phyloP scores from a whole-genome alignment of 2,329 filamentous ascomycete genomes.

The Gnomoniopsis smithogilvyi region DNA sequence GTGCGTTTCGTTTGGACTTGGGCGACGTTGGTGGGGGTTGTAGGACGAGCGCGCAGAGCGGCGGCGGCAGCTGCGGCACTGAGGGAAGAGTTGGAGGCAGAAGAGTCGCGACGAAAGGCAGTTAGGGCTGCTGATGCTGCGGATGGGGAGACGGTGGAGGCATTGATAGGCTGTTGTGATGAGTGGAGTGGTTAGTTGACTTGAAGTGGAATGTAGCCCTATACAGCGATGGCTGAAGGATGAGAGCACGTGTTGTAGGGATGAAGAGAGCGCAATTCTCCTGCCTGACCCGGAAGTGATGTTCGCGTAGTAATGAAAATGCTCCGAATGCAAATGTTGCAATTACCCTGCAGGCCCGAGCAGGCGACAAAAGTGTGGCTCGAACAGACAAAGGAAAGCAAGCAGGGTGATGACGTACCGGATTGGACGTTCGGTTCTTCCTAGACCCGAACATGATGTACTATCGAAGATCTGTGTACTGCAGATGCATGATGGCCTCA shows the following conservation, averaged over 20 bases:
- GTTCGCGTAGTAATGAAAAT: background rate
- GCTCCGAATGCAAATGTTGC: no score
- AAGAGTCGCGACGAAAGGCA: slow-evolving; percentile 67
- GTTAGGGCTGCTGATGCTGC: slow-evolving; percentile 78
- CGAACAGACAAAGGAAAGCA: slow-evolving; percentile 18
- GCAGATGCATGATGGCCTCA: background rate
- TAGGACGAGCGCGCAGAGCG: slow-evolving; percentile 74
- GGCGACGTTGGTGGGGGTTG: slow-evolving; percentile 74
- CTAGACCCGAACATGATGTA: slow-evolving; percentile 48
- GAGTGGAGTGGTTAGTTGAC: slow-evolving; percentile 8
- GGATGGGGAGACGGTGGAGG: slow-evolving; percentile 64
- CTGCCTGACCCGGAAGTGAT: background rate
- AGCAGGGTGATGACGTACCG: slow-evolving; percentile 38
- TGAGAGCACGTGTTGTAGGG: background rate
- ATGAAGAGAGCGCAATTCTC: background rate
- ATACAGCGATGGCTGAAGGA: background rate
- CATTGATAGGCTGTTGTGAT: slow-evolving; percentile 54
- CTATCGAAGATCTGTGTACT: background rate
- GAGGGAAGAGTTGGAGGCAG: slow-evolving; percentile 54
- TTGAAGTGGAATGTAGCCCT: background rate
- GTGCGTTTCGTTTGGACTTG: slow-evolving; percentile 87
- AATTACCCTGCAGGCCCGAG: no score
- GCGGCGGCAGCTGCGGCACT: slow-evolving; percentile 85
- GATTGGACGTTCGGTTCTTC: slow-evolving; percentile 44
- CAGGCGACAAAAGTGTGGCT: no score